These are phyloP conservation scores for Termitomyces sp. DNA, from an alignment of 768 basidiomycete species.

Conservation along the genomic window DNA sequence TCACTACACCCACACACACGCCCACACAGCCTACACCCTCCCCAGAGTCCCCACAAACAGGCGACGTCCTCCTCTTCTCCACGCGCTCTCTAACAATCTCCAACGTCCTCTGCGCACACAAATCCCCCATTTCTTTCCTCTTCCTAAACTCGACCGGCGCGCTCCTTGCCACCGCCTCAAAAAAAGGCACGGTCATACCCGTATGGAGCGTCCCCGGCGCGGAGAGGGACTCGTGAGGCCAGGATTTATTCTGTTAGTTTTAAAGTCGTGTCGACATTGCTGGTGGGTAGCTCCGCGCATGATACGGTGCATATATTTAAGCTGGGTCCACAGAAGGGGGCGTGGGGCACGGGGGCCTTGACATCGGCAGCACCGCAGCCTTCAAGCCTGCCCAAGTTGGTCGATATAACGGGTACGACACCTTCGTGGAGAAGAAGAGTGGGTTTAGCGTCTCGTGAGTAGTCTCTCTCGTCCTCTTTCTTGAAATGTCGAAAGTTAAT, in stretches of 20 bases:
- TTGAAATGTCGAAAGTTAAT: too few species aligned
- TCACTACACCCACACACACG: too few species aligned
- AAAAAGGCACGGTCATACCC: slow-evolving; percentile 96
- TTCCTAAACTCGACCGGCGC: slow-evolving; percentile 85
- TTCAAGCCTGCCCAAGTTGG: slow-evolving; percentile 59
- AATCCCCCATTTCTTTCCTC: slow-evolving; percentile 85
- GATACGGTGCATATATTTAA: slow-evolving; percentile 98
- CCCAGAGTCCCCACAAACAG: too few species aligned
- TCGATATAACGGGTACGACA: slow-evolving; percentile 75
- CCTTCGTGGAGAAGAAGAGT: slow-evolving; percentile 76
- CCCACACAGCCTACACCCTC: too few species aligned
- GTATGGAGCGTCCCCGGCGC: slow-evolving; percentile 91
- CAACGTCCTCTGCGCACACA: too few species aligned
- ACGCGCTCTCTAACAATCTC: too few species aligned
- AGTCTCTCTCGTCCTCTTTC: too few species aligned
- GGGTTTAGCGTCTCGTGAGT: slow-evolving; percentile 52
- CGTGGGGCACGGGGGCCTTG: too few species aligned
- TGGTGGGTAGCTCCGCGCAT: slow-evolving; percentile 89
- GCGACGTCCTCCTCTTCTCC: too few species aligned
- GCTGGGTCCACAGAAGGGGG: slow-evolving; percentile 51
- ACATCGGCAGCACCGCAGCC: too few species aligned
- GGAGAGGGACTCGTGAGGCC: slow-evolving; percentile 88
- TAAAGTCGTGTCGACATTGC: slow-evolving; percentile 77
- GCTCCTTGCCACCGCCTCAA: slow-evolving; percentile 88
- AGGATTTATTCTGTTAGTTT: slow-evolving; percentile 81